Evolutionary conservation across 2,329 filamentous ascomycete species (phyloP).

Genomic region (Fusarium concolor): DNA sequence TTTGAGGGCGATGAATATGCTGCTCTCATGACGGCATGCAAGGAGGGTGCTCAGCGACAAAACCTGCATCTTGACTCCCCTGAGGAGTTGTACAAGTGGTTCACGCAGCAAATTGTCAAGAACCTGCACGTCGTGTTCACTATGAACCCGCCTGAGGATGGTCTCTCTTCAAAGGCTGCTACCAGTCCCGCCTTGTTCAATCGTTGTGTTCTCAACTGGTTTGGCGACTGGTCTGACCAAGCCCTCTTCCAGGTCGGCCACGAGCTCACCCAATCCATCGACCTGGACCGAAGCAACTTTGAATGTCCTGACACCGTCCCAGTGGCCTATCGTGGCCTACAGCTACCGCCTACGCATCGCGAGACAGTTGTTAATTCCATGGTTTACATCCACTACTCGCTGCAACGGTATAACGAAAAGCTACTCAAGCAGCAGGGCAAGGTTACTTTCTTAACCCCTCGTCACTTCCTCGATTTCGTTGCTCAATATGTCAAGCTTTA

Average conservation of each 20-base stretch:
- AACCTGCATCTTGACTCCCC: constrained; percentile 95
- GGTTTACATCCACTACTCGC: constrained; percentile 98
- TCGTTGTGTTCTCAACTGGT: constrained; percentile 99
- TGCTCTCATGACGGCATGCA: constrained; percentile 98
- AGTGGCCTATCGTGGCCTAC: constrained; percentile 88
- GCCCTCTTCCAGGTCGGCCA: constrained; percentile 97
- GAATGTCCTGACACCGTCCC: constrained; percentile 90
- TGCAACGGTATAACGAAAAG: constrained; percentile 89
- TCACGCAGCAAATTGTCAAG: constrained; percentile 98
- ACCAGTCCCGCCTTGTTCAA: constrained; percentile 99
- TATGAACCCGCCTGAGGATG: constrained; percentile 98
- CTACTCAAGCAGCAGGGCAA: constrained; percentile 92
- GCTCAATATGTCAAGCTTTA: constrained; percentile 97
- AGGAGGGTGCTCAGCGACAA: constrained; percentile 96
- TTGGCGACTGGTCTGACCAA: constrained; percentile 99
- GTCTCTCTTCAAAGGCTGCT: constrained; percentile 93
- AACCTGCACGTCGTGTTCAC: constrained; percentile 99
- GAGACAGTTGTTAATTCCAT: constrained; percentile 96
- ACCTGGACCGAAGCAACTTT: constrained; percentile 90
- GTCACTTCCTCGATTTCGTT: constrained; percentile 98
- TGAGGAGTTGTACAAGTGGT: constrained; percentile 99
- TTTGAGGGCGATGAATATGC: constrained; percentile 99
- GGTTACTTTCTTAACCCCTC: constrained; percentile 91
- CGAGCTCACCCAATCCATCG: constrained; percentile 95
- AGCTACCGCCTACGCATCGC: constrained; percentile 86